A percentile compares a stretch with the other conserved stretches of the same genome.
These are phyloP conservation scores for Inga laurina DNA, from an alignment of 306 rosid genomes.

Conservation along the genomic window DNA sequence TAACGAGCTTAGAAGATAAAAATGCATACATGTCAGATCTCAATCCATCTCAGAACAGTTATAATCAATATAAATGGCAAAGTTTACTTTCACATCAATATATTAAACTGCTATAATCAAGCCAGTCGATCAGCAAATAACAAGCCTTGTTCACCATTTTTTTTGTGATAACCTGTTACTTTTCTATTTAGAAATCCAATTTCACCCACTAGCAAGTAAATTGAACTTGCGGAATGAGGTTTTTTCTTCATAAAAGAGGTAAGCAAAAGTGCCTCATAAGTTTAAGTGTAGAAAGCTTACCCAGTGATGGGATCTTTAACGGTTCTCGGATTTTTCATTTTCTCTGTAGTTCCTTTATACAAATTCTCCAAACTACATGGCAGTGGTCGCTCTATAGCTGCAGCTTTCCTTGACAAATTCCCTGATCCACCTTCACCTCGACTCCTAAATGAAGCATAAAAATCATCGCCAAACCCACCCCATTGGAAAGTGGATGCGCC, in stretches of 20 bases:
- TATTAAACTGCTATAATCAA: too few relatives aligned
- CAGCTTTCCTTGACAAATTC: constrained; percentile 55
- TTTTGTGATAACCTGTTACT: not conserved
- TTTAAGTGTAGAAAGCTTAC: constrained; percentile 48
- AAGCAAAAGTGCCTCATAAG: not conserved
- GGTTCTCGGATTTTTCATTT: constrained; percentile 94
- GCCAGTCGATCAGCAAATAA: not conserved
- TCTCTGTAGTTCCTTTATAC: constrained; percentile 83
- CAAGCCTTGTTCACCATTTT: not conserved
- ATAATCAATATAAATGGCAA: too few relatives aligned
- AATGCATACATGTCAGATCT: not conserved
- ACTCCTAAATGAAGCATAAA: too few relatives aligned
- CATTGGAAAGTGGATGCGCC: constrained; percentile 57
- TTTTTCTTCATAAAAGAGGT: not conserved
- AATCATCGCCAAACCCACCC: constrained; percentile 21
- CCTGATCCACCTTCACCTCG: constrained; percentile 55
- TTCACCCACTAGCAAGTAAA: constrained; percentile 8
- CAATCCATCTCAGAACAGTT: not conserved
- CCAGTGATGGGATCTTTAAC: constrained; percentile 68
- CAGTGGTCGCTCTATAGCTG: constrained; percentile 64
- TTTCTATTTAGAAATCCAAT: not conserved
- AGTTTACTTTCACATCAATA: too few relatives aligned
- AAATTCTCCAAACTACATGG: constrained; percentile 87
- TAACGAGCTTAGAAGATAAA: not conserved
- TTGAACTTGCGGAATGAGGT: not conserved